Conservation (phyloP, 2,329 filamentous ascomycete species). For the Botrytis tulipae region DNA sequence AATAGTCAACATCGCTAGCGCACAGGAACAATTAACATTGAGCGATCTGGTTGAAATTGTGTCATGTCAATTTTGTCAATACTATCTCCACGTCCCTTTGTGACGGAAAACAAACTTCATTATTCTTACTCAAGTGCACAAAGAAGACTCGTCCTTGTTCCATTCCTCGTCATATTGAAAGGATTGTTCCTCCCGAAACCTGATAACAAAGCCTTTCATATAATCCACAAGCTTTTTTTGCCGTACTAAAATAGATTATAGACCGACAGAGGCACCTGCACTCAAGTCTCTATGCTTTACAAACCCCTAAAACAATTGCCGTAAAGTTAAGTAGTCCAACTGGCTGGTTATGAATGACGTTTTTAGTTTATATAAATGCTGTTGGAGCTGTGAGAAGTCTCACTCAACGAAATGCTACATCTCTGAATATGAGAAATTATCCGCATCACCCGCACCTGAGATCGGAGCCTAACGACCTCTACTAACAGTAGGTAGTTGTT, state of each 20-base stretch:
- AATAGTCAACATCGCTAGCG: constrained; percentile 7
- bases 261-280: not conserved
- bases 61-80: not conserved
- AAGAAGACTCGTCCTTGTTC: not conserved
- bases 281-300: not conserved
- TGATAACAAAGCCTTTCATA: not conserved
- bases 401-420: not conserved
- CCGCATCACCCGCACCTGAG: not conserved
- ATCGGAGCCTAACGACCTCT: not conserved
- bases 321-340: not conserved
- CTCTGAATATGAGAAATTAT: not conserved
- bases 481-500: not conserved
- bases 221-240: not conserved
- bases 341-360: too few relatives aligned
- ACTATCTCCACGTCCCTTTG: not conserved
- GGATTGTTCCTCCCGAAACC: not conserved
- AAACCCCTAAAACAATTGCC: not conserved
- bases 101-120: not conserved
- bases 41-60: not conserved
- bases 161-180: not conserved
- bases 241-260: not conserved
- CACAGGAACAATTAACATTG: not conserved
- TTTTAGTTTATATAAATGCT: not conserved
- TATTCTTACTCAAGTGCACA: not conserved
- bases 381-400: not conserved